A percentile compares a stretch with the other conserved stretches of the same genome.
These are phyloP conservation scores for Xylariaceae sp. DNA, from an alignment of 2,329 filamentous ascomycete species.

Conservation along the genomic window DNA sequence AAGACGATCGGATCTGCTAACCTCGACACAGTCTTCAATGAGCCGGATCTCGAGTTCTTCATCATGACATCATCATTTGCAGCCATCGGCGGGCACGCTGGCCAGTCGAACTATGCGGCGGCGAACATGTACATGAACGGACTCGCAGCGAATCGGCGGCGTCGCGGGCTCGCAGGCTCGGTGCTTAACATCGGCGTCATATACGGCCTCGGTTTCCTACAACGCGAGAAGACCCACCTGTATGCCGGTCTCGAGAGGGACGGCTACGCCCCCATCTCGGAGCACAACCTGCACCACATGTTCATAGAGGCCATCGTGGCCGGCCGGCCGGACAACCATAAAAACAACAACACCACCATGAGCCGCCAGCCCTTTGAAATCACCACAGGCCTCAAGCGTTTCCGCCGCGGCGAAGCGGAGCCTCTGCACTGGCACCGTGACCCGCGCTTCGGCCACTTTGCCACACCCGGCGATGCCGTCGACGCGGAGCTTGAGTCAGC, in stretches of 20 bases:
- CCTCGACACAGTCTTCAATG: conserved; percentile 33
- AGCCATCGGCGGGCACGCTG: conserved; percentile 38
- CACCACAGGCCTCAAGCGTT: conserved; percentile 38
- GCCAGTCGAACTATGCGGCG: conserved; percentile 41
- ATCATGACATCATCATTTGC: conserved; percentile 44
- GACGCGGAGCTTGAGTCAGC: conserved; percentile 1
- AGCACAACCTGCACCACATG: conserved; percentile 46
- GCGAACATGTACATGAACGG: conserved; percentile 46
- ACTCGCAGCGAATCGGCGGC: conserved; percentile 33
- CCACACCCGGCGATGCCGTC: conserved; percentile 5
- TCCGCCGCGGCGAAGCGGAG: conserved; percentile 25
- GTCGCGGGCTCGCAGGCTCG: conserved; percentile 32
- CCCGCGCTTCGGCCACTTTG: conserved; percentile 39
- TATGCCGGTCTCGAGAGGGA: conserved; percentile 39
- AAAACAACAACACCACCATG: background rate
- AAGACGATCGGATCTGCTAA: conserved; percentile 38
- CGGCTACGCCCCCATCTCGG: conserved; percentile 43
- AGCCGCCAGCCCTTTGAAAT: conserved; percentile 31
- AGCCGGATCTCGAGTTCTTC: conserved; percentile 37
- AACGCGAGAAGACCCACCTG: conserved; percentile 35
- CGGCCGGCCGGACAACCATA: conserved; percentile 29
- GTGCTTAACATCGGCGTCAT: conserved; percentile 43
- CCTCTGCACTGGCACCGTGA: conserved; percentile 40
- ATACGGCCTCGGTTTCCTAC: conserved; percentile 39
- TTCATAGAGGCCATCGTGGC: conserved; percentile 46